Evolutionary conservation across 352 stramenopile species (phyloP).

Genomic region (Phytophthora ohioensis): DNA sequence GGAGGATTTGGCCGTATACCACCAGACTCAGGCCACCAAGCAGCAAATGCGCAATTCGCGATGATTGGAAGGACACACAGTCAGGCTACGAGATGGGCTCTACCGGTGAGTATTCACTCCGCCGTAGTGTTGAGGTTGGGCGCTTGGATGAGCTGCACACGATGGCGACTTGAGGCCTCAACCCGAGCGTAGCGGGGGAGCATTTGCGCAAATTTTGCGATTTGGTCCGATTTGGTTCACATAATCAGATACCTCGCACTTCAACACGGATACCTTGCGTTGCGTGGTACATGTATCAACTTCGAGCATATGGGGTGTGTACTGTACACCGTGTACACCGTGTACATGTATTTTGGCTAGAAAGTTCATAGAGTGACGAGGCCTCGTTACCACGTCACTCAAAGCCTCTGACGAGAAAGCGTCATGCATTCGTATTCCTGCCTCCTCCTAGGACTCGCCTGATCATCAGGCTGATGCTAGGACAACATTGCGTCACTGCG

Average conservation of each 20-base stretch:
- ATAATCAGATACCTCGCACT: constrained; percentile 9
- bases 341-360: not conserved
- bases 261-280: constrained; percentile 26
- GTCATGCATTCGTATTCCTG: constrained; percentile 15
- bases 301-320: constrained; percentile 7
- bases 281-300: constrained; percentile 4
- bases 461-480: no score
- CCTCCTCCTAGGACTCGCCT: no score
- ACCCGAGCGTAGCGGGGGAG: not conserved
- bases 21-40: constrained; percentile 21
- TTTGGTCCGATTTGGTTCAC: not conserved
- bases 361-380: constrained; percentile 21
- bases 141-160: not conserved
- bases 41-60: constrained; percentile 23
- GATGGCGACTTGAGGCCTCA: constrained; percentile 9
- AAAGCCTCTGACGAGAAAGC: constrained; percentile 18
- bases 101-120: constrained; percentile 13
- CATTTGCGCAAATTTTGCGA: not conserved
- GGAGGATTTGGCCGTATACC: constrained; percentile 31
- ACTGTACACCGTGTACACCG: not conserved
- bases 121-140: constrained; percentile 14
- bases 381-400: constrained; percentile 16
- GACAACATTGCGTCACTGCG: no score
- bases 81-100: constrained; percentile 17
- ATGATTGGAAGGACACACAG: constrained; percentile 20